These are phyloP conservation scores for Trichodelitschia bisporula DNA, from an alignment of 495 filamentous ascomycete genomes.

Conservation along the genomic window DNA sequence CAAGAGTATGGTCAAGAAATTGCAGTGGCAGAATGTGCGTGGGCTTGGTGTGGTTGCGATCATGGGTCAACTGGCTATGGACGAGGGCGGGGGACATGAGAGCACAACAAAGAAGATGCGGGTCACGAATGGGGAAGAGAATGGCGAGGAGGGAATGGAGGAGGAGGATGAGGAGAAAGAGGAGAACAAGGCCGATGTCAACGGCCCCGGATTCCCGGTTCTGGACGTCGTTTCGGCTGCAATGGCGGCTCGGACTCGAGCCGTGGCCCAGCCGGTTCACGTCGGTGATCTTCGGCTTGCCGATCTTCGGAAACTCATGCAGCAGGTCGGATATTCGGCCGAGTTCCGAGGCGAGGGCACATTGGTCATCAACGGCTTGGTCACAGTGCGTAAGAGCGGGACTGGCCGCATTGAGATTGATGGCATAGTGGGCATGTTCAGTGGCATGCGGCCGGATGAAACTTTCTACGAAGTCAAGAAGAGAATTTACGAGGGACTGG, in stretches of 20 bases:
- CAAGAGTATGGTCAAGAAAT: conserved; percentile 49
- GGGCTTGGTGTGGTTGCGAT: conserved; percentile 74
- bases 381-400: conserved; percentile 70
- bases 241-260: conserved; percentile 49
- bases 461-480: conserved; percentile 48
- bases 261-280: conserved; percentile 68
- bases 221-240: conserved; percentile 59
- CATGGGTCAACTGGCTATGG: conserved; percentile 31
- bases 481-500: conserved; percentile 65
- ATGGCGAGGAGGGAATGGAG: conserved; percentile 11
- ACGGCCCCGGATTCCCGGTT: conserved; percentile 30
- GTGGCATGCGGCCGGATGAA: conserved; percentile 5
- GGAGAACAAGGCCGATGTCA: conserved; percentile 8
- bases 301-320: conserved; percentile 65
- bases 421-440: conserved; percentile 17
- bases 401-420: conserved; percentile 80
- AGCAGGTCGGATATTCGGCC: conserved; percentile 55
- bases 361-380: conserved; percentile 61
- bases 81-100: conserved; percentile 17
- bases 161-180: conserved; percentile 3
- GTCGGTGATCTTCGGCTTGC: conserved; percentile 83
- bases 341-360: conserved; percentile 91
- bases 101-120: conserved; percentile 38
- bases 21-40: conserved; percentile 87
- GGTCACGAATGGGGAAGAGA: conserved; percentile 23